Conservation (phyloP, 225 moss, liverwort and hornwort species). For the Polytrichum formosum region DNA sequence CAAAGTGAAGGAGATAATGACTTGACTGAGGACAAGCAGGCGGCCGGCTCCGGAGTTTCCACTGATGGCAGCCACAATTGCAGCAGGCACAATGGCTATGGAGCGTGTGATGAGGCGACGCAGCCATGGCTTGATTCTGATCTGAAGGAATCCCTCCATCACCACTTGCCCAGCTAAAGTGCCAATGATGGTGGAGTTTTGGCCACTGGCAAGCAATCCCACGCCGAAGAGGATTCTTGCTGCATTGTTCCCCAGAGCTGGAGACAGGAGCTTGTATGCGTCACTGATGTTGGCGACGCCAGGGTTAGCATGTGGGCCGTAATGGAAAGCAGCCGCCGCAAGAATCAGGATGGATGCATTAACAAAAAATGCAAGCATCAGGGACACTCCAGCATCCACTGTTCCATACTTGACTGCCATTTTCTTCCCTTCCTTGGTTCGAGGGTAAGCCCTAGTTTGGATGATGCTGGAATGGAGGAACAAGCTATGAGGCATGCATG, state of each 20-base stretch:
- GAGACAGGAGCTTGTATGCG: slow-evolving; percentile 72
- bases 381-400: slow-evolving; percentile 74
- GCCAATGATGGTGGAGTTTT: slow-evolving; percentile 89
- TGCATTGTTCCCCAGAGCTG: slow-evolving; percentile 61
- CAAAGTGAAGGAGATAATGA: slow-evolving; percentile 78
- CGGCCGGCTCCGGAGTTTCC: slow-evolving; percentile 76
- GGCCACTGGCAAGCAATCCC: slow-evolving; percentile 76
- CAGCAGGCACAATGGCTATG: slow-evolving; percentile 79
- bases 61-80: slow-evolving; percentile 67
- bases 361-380: slow-evolving; percentile 87
- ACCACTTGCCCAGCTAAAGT: slow-evolving; percentile 86
- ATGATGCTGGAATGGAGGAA: slow-evolving; percentile 94
- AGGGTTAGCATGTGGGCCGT: slow-evolving; percentile 42
- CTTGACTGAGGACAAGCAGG: slow-evolving; percentile 83
- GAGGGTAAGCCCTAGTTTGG: slow-evolving; percentile 80
- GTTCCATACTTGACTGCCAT: slow-evolving; percentile 73
- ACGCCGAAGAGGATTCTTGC: slow-evolving; percentile 80
- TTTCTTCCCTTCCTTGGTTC: slow-evolving; percentile 83
- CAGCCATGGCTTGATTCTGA: slow-evolving; percentile 77
- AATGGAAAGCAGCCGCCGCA: slow-evolving; percentile 82
- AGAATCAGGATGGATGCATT: slow-evolving; percentile 80
- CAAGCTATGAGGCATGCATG: slow-evolving; percentile 92
- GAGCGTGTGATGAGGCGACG: slow-evolving; percentile 70
- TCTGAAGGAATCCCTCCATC: slow-evolving; percentile 90
- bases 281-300: slow-evolving; percentile 72